Conservation (phyloP, 352 stramenopile species). For the Thalassiosira mediterranea region DNA sequence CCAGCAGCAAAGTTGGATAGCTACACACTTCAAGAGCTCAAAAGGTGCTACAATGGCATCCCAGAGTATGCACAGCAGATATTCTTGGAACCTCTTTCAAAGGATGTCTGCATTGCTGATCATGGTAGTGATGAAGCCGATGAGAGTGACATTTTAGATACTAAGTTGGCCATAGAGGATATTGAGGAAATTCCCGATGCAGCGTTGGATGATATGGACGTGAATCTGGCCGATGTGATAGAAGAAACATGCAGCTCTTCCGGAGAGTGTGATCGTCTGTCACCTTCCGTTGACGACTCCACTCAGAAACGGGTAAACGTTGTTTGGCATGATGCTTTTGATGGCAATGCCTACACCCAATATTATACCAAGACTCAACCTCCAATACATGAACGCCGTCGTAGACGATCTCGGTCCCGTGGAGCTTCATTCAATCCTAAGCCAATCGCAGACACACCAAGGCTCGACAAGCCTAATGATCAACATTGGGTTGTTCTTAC, state of each 20-base stretch:
- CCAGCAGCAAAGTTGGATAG: slow-evolving; percentile 9
- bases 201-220: neutral
- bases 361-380: slow-evolving; percentile 17
- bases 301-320: slow-evolving; percentile 40
- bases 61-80: neutral
- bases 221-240: slow-evolving; percentile 11
- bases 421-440: neutral
- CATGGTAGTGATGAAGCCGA: slow-evolving; percentile 3
- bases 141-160: neutral
- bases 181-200: neutral
- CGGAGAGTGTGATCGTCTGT: slow-evolving; percentile 10
- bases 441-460: neutral
- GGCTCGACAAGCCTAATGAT: neutral
- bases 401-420: neutral
- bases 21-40: slow-evolving; percentile 32
- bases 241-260: slow-evolving; percentile 16
- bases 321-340: slow-evolving; percentile 48
- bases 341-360: slow-evolving; percentile 5
- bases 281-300: neutral
- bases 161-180: neutral
- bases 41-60: slow-evolving; percentile 42
- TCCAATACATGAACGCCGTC: neutral
- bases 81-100: slow-evolving; percentile 5
- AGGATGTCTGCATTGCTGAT: slow-evolving; percentile 23
- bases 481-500: slow-evolving; percentile 12